phyloP scores from a whole-genome alignment of 2,329 filamentous ascomycete species.

The Xylariaceae sp. region DNA sequence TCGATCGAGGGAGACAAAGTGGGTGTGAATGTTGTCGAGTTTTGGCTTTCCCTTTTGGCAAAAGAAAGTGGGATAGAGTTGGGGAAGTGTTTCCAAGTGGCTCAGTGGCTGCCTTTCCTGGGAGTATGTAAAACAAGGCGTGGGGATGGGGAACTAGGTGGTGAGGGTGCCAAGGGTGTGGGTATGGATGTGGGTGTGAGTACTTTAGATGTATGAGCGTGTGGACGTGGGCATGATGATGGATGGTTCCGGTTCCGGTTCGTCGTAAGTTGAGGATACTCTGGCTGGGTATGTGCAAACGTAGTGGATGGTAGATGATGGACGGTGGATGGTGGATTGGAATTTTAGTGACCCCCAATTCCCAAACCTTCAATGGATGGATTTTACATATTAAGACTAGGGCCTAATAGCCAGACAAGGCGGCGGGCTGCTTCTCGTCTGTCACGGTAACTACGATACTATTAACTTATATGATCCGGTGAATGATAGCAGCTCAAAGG shows the following conservation, averaged over 20 bases:
- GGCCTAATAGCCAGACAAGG: not conserved
- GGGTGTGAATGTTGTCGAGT: constrained; percentile 10
- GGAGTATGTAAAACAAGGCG: constrained; percentile 1
- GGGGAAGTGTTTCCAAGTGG: constrained; percentile 3
- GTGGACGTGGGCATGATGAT: not conserved
- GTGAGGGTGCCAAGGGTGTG: not conserved
- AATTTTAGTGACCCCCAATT: constrained; percentile 27
- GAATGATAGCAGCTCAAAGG: not conserved
- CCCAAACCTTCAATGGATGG: constrained; percentile 5
- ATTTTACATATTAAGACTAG: not conserved
- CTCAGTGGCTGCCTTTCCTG: constrained; percentile 6
- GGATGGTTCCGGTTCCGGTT: not conserved
- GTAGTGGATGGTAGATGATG: too few relatives aligned
- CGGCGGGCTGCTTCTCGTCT: not conserved
- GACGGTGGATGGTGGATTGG: constrained; percentile 5
- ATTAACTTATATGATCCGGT: not conserved
- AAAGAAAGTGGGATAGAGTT: constrained; percentile 15
- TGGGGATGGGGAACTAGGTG: constrained; percentile 1
- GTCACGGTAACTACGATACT: not conserved
- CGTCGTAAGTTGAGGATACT: not conserved
- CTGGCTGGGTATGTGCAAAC: too few relatives aligned
- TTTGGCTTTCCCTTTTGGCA: constrained; percentile 13
- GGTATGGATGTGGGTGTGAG: not conserved
- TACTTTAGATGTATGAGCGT: not conserved
- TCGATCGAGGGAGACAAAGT: not conserved